Percentiles rank a stretch among this genome's conserved stretches.
These are phyloP conservation scores for Phytophthora chlamydospora DNA, from an alignment of 352 stramenopile genomes.

Conservation along the genomic window DNA sequence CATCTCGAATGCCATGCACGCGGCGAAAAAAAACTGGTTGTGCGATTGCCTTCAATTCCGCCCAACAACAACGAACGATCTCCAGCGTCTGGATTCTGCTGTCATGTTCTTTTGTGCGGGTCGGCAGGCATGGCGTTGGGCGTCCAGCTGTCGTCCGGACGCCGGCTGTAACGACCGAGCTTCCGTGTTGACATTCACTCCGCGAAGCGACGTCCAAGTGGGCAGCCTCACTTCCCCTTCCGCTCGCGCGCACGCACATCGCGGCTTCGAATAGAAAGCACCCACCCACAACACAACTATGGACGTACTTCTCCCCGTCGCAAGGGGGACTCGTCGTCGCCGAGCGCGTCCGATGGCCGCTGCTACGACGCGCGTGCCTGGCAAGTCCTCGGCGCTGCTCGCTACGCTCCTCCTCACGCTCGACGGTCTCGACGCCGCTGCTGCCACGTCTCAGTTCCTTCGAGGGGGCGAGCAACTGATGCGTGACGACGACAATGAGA, in stretches of 20 bases:
- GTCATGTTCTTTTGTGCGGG: conserved; percentile 13
- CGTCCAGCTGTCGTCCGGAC: conserved; percentile 26
- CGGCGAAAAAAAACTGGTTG: conserved; percentile 25
- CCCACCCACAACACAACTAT: conserved; percentile 5
- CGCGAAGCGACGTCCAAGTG: conserved; percentile 19
- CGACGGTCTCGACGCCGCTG: conserved; percentile 11
- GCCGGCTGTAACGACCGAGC: conserved; percentile 21
- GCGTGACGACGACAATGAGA: not conserved
- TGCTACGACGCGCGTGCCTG: not conserved
- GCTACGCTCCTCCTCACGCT: conserved; percentile 17
- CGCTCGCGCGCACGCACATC: not conserved
- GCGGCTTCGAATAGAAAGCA: conserved; percentile 8
- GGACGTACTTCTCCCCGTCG: conserved; percentile 1
- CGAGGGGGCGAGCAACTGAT: conserved; percentile 9
- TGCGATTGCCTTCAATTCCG: conserved; percentile 8
- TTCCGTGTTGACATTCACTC: conserved; percentile 22
- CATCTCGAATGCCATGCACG: conserved; percentile 12
- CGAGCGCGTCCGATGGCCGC: conserved; percentile 10
- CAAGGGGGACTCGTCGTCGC: conserved; percentile 8
- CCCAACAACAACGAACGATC: not conserved
- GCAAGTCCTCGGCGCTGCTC: conserved; percentile 26
- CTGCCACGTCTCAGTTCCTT: conserved; percentile 11
- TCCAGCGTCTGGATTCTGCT: conserved; percentile 22
- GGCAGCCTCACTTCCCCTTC: conserved; percentile 4
- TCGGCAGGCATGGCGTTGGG: not conserved